A percentile compares a stretch with the other conserved stretches of the same genome.
Evolutionary conservation across 352 stramenopile genomes (phyloP).

Genomic region (Stephanocyclus meneghinianus): DNA sequence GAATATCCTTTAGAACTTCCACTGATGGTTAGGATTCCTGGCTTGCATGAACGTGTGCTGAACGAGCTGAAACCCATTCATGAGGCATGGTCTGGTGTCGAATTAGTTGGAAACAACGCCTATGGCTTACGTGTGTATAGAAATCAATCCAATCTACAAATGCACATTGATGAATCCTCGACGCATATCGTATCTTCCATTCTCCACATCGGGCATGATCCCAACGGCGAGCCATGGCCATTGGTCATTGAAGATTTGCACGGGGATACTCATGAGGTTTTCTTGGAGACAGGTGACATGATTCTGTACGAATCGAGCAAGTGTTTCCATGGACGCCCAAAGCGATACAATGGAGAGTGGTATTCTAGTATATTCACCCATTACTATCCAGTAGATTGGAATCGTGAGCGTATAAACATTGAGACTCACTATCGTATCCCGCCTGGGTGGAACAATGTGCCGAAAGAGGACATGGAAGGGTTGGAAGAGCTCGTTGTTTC

Average conservation of each 20-base stretch:
- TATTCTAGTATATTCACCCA: conserved; percentile 71
- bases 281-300: conserved; percentile 74
- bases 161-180: conserved; percentile 68
- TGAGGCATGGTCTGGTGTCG: conserved; percentile 56
- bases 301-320: conserved; percentile 78
- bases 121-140: conserved; percentile 77
- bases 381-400: conserved; percentile 55
- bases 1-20: conserved; percentile 17
- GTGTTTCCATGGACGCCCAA: conserved; percentile 64
- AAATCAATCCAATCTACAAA: conserved; percentile 57
- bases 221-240: conserved; percentile 71
- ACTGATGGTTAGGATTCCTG: conserved; percentile 21
- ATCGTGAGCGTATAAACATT: conserved; percentile 1
- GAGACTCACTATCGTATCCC: conserved; percentile 30
- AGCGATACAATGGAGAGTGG: conserved; percentile 53
- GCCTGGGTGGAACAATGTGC: conserved; percentile 26
- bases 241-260: conserved; percentile 80
- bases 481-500: conserved; percentile 17
- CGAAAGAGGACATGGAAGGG: conserved; percentile 1
- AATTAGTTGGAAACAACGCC: conserved; percentile 44
- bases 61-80: conserved; percentile 60
- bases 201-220: conserved; percentile 68
- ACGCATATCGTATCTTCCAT: conserved; percentile 76
- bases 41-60: conserved; percentile 35
- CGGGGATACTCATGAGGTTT: conserved; percentile 70